Evolutionary conservation across 306 rosid species (phyloP), one percentile per base, ranked within the genome.

Genomic region (Vigna nakashimae): DNA sequence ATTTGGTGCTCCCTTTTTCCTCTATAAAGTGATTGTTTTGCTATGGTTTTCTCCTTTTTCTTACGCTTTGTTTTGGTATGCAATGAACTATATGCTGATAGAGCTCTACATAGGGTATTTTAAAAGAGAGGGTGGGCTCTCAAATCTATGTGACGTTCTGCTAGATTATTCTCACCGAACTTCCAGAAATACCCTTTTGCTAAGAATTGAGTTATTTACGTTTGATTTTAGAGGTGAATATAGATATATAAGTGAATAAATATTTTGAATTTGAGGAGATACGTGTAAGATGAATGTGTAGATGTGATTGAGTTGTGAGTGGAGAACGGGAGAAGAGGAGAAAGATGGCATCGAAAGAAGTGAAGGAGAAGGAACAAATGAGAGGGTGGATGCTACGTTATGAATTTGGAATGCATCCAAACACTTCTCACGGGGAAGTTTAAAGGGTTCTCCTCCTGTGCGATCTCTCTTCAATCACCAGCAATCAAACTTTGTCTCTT

Each of bases 401-500:
- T 81, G 90, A 78, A 65, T 77, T 86, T 83, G 87, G 96, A 89
- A 92, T 92, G 97, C 85, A 72, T 93, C 99, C 99, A 96, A 95
- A 92, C 88, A 91, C 87, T 74, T 90, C 94, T 96, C 99, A 96
- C 99, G 99, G 99, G 98, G 95, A 14, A 84, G 9, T 42, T 80
- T 69, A 82, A 65, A 60, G 72, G 7, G 81, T 79, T 79, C 83
- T 45, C 64, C 14, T 46, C 50, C 71, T 80, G 63, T 80, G 55
- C 49, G 6, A 18, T 63, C 77, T 59, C 65, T 69, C 65, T 50
- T 63, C 80, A 70, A 78, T 7, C 60, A 42, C 75, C 73, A 71
- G 7, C 53, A 65, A 71, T 73, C 76, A 43, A 76, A 0, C n/a
- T 86, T 84, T 68, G 80, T 75, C 89, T 22, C 70, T 75, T 73